These are phyloP conservation scores for Phyllosticta paracitricarpa DNA, from an alignment of 2,329 filamentous ascomycete species.

Conservation along the genomic window DNA sequence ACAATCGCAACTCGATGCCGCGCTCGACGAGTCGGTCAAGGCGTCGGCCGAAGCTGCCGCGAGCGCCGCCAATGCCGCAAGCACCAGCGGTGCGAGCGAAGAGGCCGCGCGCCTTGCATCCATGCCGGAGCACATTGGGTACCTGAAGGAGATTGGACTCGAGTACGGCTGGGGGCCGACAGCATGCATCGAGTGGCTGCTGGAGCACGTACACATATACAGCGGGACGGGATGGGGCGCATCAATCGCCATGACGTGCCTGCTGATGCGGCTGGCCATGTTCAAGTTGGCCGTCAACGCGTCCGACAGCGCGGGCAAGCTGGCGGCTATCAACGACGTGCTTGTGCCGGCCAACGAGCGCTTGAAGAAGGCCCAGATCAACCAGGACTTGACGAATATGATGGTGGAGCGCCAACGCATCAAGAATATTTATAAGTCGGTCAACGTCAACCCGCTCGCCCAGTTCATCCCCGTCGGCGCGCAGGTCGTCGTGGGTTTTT, in stretches of 20 bases:
- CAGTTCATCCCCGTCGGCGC: conserved; percentile 46
- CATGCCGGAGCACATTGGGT: conserved; percentile 70
- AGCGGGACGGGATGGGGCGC: conserved; percentile 72
- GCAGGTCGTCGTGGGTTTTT: conserved; percentile 64
- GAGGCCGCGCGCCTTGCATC: conserved; percentile 34
- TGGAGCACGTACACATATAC: conserved; percentile 77
- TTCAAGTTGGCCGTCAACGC: conserved; percentile 55
- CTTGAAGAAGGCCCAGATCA: conserved; percentile 36
- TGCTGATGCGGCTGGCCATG: conserved; percentile 54
- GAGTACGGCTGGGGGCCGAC: conserved; percentile 82
- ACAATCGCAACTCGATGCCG: conserved; percentile 8
- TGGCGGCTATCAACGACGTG: conserved; percentile 51
- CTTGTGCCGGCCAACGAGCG: conserved; percentile 47
- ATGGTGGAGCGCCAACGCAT: conserved; percentile 38
- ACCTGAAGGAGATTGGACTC: conserved; percentile 69
- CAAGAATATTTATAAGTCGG: conserved; percentile 39
- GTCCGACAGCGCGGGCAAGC: conserved; percentile 52
- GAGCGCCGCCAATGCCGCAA: conserved; percentile 3
- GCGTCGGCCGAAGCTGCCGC: conserved; percentile 4
- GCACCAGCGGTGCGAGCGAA: conserved; percentile 1
- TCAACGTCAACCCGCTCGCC: conserved; percentile 44
- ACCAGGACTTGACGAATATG: conserved; percentile 34
- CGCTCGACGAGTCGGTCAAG: conserved; percentile 10
- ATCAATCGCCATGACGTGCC: conserved; percentile 56
- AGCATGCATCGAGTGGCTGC: conserved; percentile 57